Percentiles rank a stretch among this genome's conserved stretches.
Conservation (phyloP, 306 rosid species). For the Cucurbita argyrosperma region DNA sequence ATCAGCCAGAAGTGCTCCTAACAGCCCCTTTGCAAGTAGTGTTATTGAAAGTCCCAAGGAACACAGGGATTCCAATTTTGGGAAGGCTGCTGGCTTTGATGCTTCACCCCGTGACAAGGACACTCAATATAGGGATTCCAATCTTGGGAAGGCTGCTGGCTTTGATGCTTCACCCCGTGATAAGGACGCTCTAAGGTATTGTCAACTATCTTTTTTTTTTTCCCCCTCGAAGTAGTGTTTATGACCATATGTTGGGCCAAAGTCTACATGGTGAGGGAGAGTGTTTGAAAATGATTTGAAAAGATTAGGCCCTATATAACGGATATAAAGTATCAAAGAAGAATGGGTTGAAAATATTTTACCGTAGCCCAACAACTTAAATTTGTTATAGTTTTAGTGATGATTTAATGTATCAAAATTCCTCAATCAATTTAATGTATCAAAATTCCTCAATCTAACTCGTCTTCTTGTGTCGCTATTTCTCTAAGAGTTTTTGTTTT, state of each 20-base stretch:
- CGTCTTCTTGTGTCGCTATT: neutral
- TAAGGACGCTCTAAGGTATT: constrained; percentile 65
- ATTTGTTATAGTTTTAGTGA: neutral
- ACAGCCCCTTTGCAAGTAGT: constrained; percentile 67
- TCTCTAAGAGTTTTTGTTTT: neutral
- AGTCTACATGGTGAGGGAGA: neutral
- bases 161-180: constrained; percentile 53
- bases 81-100: constrained; percentile 40
- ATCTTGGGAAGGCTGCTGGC: constrained; percentile 30
- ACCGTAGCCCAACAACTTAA: neutral
- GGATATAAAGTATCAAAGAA: neutral
- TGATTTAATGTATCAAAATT: neutral
- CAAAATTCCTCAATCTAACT: neutral
- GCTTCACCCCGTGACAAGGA: constrained; percentile 56
- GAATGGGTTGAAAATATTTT: neutral
- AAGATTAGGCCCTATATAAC: neutral
- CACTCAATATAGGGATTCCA: neutral
- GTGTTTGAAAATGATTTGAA: neutral
- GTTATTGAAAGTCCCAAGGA: constrained; percentile 61
- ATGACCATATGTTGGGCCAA: neutral
- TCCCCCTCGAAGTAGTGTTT: neutral
- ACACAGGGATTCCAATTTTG: constrained; percentile 37
- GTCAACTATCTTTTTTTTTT: neutral
- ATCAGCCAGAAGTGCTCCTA: constrained; percentile 57
- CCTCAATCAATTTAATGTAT: neutral